A percentile compares a stretch with the other conserved stretches of the same genome.
Conservation (phyloP, 495 filamentous ascomycete genomes). For the Hypoxylon crocopeplum region DNA sequence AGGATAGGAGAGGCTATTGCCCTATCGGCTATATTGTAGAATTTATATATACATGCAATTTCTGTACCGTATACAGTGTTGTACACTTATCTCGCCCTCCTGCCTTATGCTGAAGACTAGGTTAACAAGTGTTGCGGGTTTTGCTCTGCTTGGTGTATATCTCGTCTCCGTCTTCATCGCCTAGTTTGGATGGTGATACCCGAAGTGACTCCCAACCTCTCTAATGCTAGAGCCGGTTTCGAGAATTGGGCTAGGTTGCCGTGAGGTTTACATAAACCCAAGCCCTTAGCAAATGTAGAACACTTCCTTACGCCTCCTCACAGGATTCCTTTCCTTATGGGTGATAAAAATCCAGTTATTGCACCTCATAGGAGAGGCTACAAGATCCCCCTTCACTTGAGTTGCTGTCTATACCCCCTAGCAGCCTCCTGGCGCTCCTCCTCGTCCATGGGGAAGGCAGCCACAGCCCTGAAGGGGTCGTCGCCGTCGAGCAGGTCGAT, state of each 20-base stretch:
- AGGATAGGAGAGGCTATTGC: constrained; percentile 39
- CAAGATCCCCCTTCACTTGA: constrained; percentile 31
- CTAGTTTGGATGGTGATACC: no score
- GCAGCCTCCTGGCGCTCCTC: constrained; percentile 45
- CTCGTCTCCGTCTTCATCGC: neutral
- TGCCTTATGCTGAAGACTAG: neutral
- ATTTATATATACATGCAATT: constrained; percentile 33
- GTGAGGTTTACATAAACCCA: neutral
- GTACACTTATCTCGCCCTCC: constrained; percentile 17
- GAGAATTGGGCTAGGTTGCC: neutral
- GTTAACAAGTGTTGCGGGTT: neutral
- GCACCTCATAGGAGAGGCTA: no score
- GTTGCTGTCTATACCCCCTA: constrained; percentile 54
- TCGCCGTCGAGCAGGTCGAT: constrained; percentile 71
- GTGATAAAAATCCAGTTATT: no score
- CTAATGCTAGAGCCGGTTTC: neutral
- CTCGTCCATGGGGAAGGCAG: constrained; percentile 40
- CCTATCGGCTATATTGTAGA: constrained; percentile 28
- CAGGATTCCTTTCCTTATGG: neutral
- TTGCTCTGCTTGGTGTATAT: neutral
- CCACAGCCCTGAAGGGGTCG: constrained; percentile 65
- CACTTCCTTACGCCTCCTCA: neutral
- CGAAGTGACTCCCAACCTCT: no score
- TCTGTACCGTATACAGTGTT: constrained; percentile 23
- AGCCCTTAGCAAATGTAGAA: neutral